phyloP scores from a whole-genome alignment of 148 eudicot genomes.

The Vaccinium vitisidaea region DNA sequence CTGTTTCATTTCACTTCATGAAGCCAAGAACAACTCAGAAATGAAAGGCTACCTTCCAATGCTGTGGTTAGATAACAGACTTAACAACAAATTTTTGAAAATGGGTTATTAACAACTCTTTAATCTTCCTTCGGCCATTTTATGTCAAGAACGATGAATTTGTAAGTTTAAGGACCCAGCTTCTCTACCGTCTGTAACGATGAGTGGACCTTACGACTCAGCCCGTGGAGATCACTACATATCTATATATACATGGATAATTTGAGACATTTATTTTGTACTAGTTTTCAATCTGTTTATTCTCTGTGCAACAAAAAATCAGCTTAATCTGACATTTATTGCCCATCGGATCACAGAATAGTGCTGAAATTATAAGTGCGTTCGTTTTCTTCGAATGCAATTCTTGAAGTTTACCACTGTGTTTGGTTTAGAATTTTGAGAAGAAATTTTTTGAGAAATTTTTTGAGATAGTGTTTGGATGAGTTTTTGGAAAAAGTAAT shows the following conservation, averaged over 20 bases:
- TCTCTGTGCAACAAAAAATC: background rate
- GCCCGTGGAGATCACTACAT: background rate
- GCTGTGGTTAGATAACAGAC: constrained; percentile 11
- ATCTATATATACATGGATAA: background rate
- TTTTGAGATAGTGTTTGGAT: no score
- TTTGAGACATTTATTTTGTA: background rate
- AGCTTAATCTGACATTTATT: background rate
- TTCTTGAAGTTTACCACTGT: background rate
- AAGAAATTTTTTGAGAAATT: no score
- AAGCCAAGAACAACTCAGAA: constrained; percentile 21
- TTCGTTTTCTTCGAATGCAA: background rate
- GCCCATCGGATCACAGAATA: background rate
- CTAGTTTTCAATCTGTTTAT: background rate
- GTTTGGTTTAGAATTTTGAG: no score
- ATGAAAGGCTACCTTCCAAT: constrained; percentile 25
- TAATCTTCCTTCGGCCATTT: background rate
- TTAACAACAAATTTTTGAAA: constrained; percentile 10
- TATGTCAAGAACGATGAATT: no score
- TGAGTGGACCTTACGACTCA: background rate
- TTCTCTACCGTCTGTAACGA: no score
- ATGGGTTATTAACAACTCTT: constrained; percentile 3
- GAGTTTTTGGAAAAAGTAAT: no score
- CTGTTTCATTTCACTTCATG: constrained; percentile 11
- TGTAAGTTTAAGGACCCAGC: no score
- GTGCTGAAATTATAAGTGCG: background rate